Evolutionary conservation across 306 rosid species (phyloP), one percentile per base, ranked within the genome.

Genomic region (Cucurbita argyrosperma): DNA sequence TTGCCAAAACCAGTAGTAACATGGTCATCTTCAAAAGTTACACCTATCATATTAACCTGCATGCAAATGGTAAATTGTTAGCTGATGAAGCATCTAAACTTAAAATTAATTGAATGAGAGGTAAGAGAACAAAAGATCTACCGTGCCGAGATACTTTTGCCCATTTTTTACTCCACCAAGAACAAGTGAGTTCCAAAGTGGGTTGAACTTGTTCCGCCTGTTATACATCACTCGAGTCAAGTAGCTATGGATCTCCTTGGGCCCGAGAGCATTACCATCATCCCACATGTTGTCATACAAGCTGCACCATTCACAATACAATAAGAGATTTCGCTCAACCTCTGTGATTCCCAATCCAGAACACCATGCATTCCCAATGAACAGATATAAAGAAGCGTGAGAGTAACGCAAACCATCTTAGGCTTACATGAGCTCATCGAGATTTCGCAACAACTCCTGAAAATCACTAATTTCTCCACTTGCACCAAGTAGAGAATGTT

Each of bases 391-490:
- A 38, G 12, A 40, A 42, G 14, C 18, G 43, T 46, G 37, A 38
- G 16, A 47, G 37, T 38, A 40, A 13, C 19, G 51, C 18, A 72
- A 56, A 72, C 15, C 18, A 3, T 13, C 49, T 59, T 68, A 74
- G 52, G 59, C 87, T 89, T 79, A 90, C 98, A 89, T 85, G 54
- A 93, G 97, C 57, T 93, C 97, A 54, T 90, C 97, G 42, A 93
- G 97, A 71, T 84, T 79, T 53, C 83, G 86, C 53, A 89, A 58
- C 50, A 92, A 79, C 87, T 92, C 94, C 85, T 92, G 99, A 78
- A 90, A 94, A 57, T 94, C 99, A 82, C 99, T 94, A 63, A 94
- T 81, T 85, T 94, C 99, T 71, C 99, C 99, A 46, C 95, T 94
- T 62, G 91, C 99, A 40, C 97, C 96, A 14, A 94, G 88, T 71